These are phyloP conservation scores for Eutrema salsugineum DNA, from an alignment of 441 rosid genomes.

Conservation along the genomic window DNA sequence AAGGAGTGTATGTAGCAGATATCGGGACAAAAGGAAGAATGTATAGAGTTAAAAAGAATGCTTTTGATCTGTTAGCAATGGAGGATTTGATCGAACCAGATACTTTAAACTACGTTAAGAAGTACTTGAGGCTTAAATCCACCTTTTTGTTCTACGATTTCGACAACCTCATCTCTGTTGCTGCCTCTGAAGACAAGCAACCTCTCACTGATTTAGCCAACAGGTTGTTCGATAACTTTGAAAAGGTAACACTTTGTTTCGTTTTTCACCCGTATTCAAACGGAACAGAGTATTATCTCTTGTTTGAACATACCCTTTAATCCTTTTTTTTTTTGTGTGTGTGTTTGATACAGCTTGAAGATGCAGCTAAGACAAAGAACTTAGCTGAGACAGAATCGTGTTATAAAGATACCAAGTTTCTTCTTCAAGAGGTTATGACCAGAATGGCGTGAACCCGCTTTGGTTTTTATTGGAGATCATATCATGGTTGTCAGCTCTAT, in stretches of 20 bases:
- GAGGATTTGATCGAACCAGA: conserved; percentile 84
- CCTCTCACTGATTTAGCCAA: conserved; percentile 75
- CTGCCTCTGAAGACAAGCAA: conserved; percentile 53
- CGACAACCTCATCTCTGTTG: conserved; percentile 77
- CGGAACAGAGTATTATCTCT: background rate
- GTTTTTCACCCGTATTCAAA: background rate
- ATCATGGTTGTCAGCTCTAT: background rate
- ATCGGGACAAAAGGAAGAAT: conserved; percentile 58
- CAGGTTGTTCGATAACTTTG: conserved; percentile 76
- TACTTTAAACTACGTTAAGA: conserved; percentile 71
- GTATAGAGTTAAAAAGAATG: conserved; percentile 66
- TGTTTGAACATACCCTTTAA: background rate
- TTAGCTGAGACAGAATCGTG: conserved; percentile 51
- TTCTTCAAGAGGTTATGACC: conserved; percentile 76
- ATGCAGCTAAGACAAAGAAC: conserved; percentile 55
- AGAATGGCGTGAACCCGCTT: conserved; percentile 41
- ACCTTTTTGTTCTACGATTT: conserved; percentile 77
- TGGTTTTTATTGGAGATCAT: background rate
- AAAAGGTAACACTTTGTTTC: conserved; percentile 43
- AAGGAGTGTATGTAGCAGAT: conserved; percentile 61
- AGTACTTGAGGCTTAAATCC: conserved; percentile 74
- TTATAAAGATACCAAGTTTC: conserved; percentile 50
- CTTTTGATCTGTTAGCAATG: conserved; percentile 84
- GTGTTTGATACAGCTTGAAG: conserved; percentile 56
- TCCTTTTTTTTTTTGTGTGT: background rate